Percentiles rank a stretch among this genome's conserved stretches.
phyloP scores from a whole-genome alignment of 1,284 basidiomycete genomes.

The Boletellus sp. region DNA sequence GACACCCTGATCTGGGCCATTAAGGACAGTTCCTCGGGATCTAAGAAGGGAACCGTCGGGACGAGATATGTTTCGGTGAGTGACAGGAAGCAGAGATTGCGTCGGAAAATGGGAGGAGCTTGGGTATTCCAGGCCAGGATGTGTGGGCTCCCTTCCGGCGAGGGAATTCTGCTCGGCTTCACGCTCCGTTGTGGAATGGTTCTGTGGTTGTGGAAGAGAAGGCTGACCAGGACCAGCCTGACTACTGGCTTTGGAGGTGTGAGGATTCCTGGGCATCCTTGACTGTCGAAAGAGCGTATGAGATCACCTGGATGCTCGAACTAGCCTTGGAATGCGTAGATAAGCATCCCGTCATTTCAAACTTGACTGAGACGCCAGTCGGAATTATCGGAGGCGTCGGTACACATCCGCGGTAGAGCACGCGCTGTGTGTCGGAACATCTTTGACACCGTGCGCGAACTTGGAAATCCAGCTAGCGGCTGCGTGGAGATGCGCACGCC shows the following conservation, averaged over 20 bases:
- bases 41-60: slow-evolving; percentile 8
- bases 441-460: neutral
- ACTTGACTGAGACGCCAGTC: slow-evolving; percentile 15
- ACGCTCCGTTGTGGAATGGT: neutral
- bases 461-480: too few species aligned
- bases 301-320: slow-evolving; percentile 18
- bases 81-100: slow-evolving; percentile 6
- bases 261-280: slow-evolving; percentile 19
- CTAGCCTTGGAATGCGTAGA: slow-evolving; percentile 3
- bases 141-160: neutral
- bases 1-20: slow-evolving; percentile 2
- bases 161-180: slow-evolving; percentile 1
- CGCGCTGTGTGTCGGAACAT: too few species aligned
- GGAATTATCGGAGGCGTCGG: neutral
- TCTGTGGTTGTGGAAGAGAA: neutral
- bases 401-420: neutral
- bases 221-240: slow-evolving; percentile 23
- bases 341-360: slow-evolving; percentile 20
- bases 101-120: slow-evolving; percentile 10
- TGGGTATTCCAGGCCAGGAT: slow-evolving; percentile 8
- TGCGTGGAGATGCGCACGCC: too few species aligned
- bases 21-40: slow-evolving; percentile 13
- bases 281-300: slow-evolving; percentile 7
- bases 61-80: slow-evolving; percentile 1
- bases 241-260: slow-evolving; percentile 1